Base-by-base conservation (phyloP, 306 rosid species). In the Boehmeria nivea region DNA sequence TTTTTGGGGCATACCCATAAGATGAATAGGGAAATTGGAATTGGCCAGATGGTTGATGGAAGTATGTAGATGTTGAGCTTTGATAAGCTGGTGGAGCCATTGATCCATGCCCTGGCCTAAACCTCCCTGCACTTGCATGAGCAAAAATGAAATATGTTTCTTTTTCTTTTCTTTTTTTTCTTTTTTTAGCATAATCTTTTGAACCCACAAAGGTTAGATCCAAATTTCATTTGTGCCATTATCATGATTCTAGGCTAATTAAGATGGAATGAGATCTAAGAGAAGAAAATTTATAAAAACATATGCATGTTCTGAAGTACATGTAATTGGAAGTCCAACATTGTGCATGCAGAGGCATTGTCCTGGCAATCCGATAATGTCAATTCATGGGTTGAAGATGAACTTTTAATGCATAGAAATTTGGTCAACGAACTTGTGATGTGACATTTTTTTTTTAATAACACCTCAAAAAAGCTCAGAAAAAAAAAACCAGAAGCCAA, bases 11-110 rank as follows among this genome's bases (percentile, higher is more conserved):
- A 72, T 75, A 90, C 98, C 94, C 91, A 57, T 86, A 90, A 39
- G 85, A 61, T 58, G 95, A 80, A 84, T 78, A 82, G 63, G 91
- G 98, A 66, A 82, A 82, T 54, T 84, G 27, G 83, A 82, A 80
- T 56, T 90, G 95, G 25, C 68, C 65, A 75, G 81, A 64, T 11
- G 88, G 87, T 62, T 90, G 95, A 65, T 76, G 85, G 31, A 73
- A 60, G 66, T 75, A 59, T 54, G 95, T 16, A 16, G 96, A 78
- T 40, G 97, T 76, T 31, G 91, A 78, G 42, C 88, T 79, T 39
- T 77, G 90, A 74, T n/a, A 79, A 57, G 80, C 62, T 54, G 71
- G 81, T 62, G 89, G 74, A 54, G 83, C 74, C 75, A 74, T 76
- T 56, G 77, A 47, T 49, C 84, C 84, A 61, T n/a, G n/a, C n/a